Base-by-base conservation (phyloP, 2,329 filamentous ascomycete genomes). In the Cytospora chrysosperma region DNA sequence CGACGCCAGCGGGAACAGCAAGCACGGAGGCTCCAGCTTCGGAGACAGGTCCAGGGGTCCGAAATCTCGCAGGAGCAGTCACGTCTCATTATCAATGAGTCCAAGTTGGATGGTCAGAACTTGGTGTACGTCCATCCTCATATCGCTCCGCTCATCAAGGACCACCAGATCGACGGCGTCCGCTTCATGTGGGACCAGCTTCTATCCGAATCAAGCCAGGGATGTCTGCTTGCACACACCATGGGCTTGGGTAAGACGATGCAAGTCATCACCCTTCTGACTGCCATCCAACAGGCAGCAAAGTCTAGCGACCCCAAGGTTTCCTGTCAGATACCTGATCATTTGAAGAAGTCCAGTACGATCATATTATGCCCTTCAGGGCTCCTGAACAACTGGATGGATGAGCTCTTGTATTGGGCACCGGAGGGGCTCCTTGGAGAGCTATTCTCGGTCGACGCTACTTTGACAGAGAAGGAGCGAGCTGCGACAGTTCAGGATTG, bases 211-310 rank as follows among this genome's bases (percentile, higher is more conserved):
- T 77, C 79, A 6, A 81, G 82, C 21, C 88, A 93, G 74, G 93
- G 93, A 2, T 96, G 91, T 71, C 81, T 96, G 15, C 80, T 97
- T 24, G 90, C 93, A 7, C 93, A 97, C 73, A 92, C 91, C 0
- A 97, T 97, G 93, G 93, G 93, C 1, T 77, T 97, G 2, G 93
- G 93, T 19, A 97, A 97, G 77, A 96, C 93, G 0, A 92, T 96
- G 88, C 93, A 97, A 77, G 85, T 92, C 7, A 92, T 97, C 64
- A 90, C 92, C 0, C 78, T 97, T n/a, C 82, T 97, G 7, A 83
- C 90, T 19, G 88, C 91, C 0, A 84, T 97, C 65, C 81, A 87
- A 5, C 83, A 91, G 68, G 85, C 91, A 3, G 81, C 86, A 4
- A 72, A 73, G 24, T 93, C 90, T 0, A 32, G 73, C 0, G 83